Percentiles rank a stretch among this genome's conserved stretches.
Conservation (phyloP, 2,329 filamentous ascomycete species). For the Blumeriella jaapii region DNA sequence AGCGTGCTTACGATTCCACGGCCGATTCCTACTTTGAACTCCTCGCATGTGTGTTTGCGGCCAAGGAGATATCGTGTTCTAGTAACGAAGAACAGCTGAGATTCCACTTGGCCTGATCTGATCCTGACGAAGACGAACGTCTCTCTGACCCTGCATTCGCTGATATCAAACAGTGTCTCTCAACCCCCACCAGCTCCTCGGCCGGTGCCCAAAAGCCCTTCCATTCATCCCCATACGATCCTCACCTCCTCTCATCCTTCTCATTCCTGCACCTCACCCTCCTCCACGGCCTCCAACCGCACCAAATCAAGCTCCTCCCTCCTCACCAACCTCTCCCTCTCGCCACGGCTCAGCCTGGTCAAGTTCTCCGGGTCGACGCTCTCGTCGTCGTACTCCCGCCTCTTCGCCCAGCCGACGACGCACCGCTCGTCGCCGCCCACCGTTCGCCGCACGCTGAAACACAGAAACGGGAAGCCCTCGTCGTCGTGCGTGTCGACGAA, state of each 20-base stretch:
- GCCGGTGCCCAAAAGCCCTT: neutral
- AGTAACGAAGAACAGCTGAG: no score
- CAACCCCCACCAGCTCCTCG: no score
- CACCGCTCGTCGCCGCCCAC: neutral
- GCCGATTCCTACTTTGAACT: no score
- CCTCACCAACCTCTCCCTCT: constrained; percentile 1
- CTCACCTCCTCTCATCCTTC: neutral
- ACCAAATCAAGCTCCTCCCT: neutral
- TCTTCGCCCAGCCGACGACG: constrained; percentile 1
- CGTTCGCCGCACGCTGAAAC: neutral
- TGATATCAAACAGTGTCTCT: no score
- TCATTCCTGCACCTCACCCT: constrained; percentile 1
- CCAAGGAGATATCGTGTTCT: no score
- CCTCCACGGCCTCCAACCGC: neutral
- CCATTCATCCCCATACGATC: neutral
- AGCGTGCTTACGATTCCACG: no score
- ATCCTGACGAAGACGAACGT: no score
- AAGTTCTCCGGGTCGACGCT: neutral
- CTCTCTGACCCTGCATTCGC: no score
- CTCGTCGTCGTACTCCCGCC: constrained; percentile 4
- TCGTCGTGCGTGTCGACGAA: neutral
- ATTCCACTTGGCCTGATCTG: no score
- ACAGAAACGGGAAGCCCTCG: neutral
- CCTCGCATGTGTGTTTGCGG: no score
- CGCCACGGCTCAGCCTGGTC: constrained; percentile 1